Percentiles rank a stretch among this genome's conserved stretches.
Conservation (phyloP, 2,329 filamentous ascomycete species). For the Akanthomyces uredinophilus region DNA sequence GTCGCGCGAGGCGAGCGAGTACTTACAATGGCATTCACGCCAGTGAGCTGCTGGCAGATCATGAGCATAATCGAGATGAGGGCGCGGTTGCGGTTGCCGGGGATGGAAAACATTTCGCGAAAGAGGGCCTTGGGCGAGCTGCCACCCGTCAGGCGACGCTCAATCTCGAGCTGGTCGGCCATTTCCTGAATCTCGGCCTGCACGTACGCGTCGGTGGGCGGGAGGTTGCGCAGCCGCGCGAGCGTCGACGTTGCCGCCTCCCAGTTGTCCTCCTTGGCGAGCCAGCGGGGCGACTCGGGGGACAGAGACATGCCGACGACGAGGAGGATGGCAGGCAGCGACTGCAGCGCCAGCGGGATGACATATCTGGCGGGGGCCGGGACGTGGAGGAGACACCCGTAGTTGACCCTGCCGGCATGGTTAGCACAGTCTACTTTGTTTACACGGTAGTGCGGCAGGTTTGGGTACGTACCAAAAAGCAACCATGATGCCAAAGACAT, state of each 20-base stretch:
- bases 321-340: conserved; percentile 56
- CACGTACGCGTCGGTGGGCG: conserved; percentile 49
- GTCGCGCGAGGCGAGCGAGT: neutral
- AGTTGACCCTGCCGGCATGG: conserved; percentile 47
- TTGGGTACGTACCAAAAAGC: conserved; percentile 33
- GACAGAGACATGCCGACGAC: conserved; percentile 57
- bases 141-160: conserved; percentile 52
- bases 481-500: conserved; percentile 38
- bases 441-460: too few relatives aligned
- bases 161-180: conserved; percentile 55
- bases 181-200: conserved; percentile 58
- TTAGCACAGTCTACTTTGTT: neutral
- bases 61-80: conserved; percentile 56
- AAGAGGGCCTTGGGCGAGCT: conserved; percentile 52
- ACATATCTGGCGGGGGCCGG: conserved; percentile 47
- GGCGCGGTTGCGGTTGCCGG: conserved; percentile 58
- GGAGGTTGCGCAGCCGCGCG: conserved; percentile 45
- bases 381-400: conserved; percentile 44
- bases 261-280: conserved; percentile 63
- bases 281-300: conserved; percentile 57
- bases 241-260: conserved; percentile 55
- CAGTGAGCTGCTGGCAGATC: conserved; percentile 71
- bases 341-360: conserved; percentile 60
- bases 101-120: conserved; percentile 58
- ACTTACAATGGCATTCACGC: conserved; percentile 42